A percentile compares a stretch with the other conserved stretches of the same genome.
phyloP scores from a whole-genome alignment of 1,284 basidiomycete species.

The Cerrena zonata region DNA sequence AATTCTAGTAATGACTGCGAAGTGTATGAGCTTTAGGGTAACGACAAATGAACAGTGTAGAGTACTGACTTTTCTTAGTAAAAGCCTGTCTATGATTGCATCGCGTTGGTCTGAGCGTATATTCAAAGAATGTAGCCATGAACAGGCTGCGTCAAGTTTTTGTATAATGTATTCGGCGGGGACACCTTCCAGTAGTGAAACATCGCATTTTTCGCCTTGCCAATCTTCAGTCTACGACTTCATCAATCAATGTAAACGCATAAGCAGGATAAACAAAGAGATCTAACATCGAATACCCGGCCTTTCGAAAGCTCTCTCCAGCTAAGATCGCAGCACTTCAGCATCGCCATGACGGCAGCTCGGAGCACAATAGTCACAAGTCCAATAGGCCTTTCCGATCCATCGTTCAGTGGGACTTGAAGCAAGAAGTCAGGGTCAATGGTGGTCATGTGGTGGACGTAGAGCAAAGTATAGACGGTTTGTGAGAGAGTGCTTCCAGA shows the following conservation, averaged over 20 bases:
- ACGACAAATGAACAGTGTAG: not conserved
- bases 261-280: conserved; percentile 2
- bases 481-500: conserved; percentile 78
- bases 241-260: conserved; percentile 4
- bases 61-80: conserved; percentile 49
- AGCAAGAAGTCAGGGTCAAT: conserved; percentile 53
- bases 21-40: conserved; percentile 5
- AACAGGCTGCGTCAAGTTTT: conserved; percentile 54
- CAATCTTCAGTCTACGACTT: conserved; percentile 73
- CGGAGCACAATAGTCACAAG: conserved; percentile 69
- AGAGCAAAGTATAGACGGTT: conserved; percentile 78
- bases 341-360: conserved; percentile 63
- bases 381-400: conserved; percentile 44
- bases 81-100: conserved; percentile 47
- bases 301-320: conserved; percentile 78
- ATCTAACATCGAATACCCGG: conserved; percentile 69
- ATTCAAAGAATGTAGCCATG: conserved; percentile 39
- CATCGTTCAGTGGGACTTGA: conserved; percentile 22
- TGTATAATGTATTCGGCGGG: conserved; percentile 54
- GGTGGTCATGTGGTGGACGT: conserved; percentile 64
- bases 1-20: conserved; percentile 45
- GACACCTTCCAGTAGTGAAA: conserved; percentile 69
- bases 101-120: conserved; percentile 13
- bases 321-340: conserved; percentile 79
- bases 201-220: conserved; percentile 81